Percentiles rank a stretch among this genome's conserved stretches.
These are phyloP conservation scores for Aspergillus sparsus DNA, from an alignment of 495 filamentous ascomycete species.

Conservation along the genomic window DNA sequence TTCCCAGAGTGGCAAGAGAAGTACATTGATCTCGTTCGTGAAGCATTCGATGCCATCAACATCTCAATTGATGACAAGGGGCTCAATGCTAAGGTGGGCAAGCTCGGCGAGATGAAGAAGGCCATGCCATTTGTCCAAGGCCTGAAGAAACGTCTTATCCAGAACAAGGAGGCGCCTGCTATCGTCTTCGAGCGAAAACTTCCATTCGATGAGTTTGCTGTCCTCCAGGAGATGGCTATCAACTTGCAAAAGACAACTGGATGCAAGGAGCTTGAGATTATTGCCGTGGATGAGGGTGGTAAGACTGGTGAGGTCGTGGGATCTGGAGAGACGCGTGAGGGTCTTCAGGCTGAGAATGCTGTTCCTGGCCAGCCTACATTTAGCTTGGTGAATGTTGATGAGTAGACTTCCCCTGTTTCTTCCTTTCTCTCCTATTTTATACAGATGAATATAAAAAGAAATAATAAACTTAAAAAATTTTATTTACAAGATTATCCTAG, in stretches of 20 bases:
- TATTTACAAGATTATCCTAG: neutral
- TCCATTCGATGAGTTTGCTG: conserved; percentile 79
- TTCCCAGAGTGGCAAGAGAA: conserved; percentile 90
- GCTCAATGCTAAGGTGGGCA: conserved; percentile 69
- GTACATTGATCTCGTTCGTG: conserved; percentile 80
- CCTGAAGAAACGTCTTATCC: conserved; percentile 76
- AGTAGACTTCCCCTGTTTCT: conserved; percentile 1
- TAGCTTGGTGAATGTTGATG: conserved; percentile 69
- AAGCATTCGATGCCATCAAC: conserved; percentile 57
- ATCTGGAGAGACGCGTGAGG: conserved; percentile 57
- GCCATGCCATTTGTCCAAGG: conserved; percentile 95
- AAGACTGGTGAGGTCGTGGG: conserved; percentile 60
- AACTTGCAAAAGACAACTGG: conserved; percentile 65
- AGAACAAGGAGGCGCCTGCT: conserved; percentile 53
- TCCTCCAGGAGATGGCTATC: conserved; percentile 60
- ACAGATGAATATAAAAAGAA: neutral
- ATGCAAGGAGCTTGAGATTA: conserved; percentile 60
- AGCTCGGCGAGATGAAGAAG: conserved; percentile 90
- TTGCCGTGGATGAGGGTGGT: conserved; percentile 69
- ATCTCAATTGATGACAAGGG: conserved; percentile 74
- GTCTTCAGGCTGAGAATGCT: conserved; percentile 63
- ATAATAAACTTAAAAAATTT: neutral
- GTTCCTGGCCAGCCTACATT: conserved; percentile 80
- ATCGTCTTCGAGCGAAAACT: conserved; percentile 79
- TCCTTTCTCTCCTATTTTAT: neutral